phyloP scores from a whole-genome alignment of 2,329 filamentous ascomycete genomes.

The Rhynchosporium secalis region DNA sequence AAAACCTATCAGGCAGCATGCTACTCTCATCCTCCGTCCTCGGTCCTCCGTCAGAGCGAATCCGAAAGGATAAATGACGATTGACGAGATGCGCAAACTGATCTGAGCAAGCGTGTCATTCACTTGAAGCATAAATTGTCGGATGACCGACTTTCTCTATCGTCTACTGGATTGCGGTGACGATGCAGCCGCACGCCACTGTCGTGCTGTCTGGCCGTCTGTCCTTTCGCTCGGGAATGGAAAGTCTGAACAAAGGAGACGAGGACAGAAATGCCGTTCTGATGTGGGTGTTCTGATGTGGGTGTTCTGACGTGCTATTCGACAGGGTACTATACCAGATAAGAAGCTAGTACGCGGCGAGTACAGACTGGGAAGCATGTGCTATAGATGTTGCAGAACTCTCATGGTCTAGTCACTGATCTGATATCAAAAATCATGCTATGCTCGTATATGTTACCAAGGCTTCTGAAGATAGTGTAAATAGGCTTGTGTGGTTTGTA shows the following conservation, averaged over 20 bases:
- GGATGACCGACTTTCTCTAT: neutral
- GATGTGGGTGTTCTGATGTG: neutral
- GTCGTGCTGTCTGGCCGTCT: neutral
- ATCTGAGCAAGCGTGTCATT: too few relatives aligned
- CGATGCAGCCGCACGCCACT: neutral
- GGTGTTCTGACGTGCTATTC: neutral
- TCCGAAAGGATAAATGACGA: too few relatives aligned
- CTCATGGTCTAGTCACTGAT: too few relatives aligned
- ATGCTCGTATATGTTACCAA: too few relatives aligned
- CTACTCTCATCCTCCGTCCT: too few relatives aligned
- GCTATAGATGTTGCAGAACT: too few relatives aligned
- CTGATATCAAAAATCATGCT: too few relatives aligned
- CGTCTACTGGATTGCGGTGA: neutral
- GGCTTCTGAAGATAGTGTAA: neutral
- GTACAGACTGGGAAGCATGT: neutral
- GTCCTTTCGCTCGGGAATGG: neutral
- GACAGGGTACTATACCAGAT: neutral
- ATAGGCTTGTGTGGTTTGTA: neutral
- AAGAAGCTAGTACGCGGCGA: neutral
- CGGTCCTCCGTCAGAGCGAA: too few relatives aligned
- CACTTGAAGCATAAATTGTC: neutral
- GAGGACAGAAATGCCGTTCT: neutral
- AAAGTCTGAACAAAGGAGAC: slow-evolving; percentile 8
- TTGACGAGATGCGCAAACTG: too few relatives aligned
- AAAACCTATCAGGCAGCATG: too few relatives aligned